Base-by-base conservation (phyloP, 75 land plant species). In the Picea sitchensis region DNA sequence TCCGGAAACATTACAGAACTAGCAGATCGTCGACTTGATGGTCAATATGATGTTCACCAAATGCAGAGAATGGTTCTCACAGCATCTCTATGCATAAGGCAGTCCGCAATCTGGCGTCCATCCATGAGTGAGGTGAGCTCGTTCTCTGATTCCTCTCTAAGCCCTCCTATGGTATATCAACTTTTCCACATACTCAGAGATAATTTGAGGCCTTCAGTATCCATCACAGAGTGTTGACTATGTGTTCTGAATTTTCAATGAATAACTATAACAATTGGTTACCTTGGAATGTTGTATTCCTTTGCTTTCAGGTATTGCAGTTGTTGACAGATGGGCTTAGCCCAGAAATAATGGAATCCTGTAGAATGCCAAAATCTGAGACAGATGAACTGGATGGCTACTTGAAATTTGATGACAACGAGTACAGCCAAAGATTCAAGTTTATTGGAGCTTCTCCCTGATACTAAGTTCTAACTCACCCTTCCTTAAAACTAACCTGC, bases 41-140 rank as follows among this genome's bases (percentile, higher is more conserved):
- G 90, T n/a, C 80, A 63, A 21, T 93, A 87, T 79, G 91, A 95
- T 69, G 31, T 32, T 20, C 81, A 81, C 13, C 90, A 96, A 65
- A 73, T 96, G 87, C 82, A 85, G 32, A 82, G 88, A 36, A 32
- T 87, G 65, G 91, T 88, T 61, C 72, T 85, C 30, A 79, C 89
- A n/a, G 91, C 94, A n/a, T 81, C 89, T 13, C 79, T 83, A 57
- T 96, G 98, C 73, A 84, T 96, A 3, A 80, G 94, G 68, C 91
- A 87, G 15, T 85, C 98, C 15, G 72, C 98, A 31, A 61, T 79
- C n/a, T 83, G 85, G 88, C 89, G 98, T 7, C 98, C 98, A 58
- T 83, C 88, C 18, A 96, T 94, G 94, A 87, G 76, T 59, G 88
- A 94, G 96, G 98, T 95, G 73, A 71, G 73, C 38, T 51, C 0